Evolutionary conservation across 2,329 filamentous ascomycete genomes (phyloP), one percentile per base, ranked within the genome.

Genomic region (Claviceps citrina): DNA sequence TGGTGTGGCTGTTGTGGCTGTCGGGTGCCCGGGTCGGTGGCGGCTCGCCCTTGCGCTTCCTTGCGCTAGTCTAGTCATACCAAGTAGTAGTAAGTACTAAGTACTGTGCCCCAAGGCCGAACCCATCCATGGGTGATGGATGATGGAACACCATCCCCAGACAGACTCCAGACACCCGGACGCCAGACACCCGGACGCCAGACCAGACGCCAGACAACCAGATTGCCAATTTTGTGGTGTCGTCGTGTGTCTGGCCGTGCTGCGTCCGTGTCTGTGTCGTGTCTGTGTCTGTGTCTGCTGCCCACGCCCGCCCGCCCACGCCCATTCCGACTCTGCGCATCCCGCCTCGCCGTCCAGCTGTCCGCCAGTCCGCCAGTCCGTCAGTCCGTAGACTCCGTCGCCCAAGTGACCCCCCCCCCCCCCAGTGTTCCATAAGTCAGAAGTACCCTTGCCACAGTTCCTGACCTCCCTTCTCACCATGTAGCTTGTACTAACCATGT

Each of bases 1-100:
- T n/a, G 28, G n/a, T 15, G 28, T 22, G 30, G 8, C 38, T 40
- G 38, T 26, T 7, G 33, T 25, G 31, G 10, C 38, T 40, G 38
- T 26, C n/a, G 25, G 19, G 32, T 32, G 32, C 27, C 37, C 41
- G 36, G 41, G 26, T 40, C 37, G 37, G 37, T 43, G 37, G 41
- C 41, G 41, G 41, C 41, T 36, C 36, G 41, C 37, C 41, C 41
- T 43, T 43, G 37, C 41, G 41, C 37, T 43, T 35, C 41, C 37
- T 25, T 43, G 41, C 41, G 41, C 41, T 43, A 43, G 41, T 35
- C 37, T 39, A 39, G 37, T 43, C 41, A 43, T 43, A 38, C 41
- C 36, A n/a, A n/a, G n/a, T n/a, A n/a, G n/a, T n/a, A n/a, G n/a
- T n/a, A n/a, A n/a, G n/a, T n/a, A n/a, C n/a, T n/a, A n/a, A n/a